Base-by-base conservation (phyloP, 176 grass and related monocot species). In the Pharus latifolius region DNA sequence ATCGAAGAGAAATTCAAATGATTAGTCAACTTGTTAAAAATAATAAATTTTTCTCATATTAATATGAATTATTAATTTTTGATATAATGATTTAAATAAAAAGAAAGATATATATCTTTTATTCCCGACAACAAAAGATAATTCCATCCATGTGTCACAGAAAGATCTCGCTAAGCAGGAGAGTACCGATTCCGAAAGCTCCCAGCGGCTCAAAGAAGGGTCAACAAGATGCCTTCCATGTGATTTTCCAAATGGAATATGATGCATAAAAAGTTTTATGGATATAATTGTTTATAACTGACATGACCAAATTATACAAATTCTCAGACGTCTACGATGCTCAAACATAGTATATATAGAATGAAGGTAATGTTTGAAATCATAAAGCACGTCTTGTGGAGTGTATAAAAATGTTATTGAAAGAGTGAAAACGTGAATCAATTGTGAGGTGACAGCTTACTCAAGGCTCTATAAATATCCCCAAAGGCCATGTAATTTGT, bases 391-490 rank as follows among this genome's bases (percentile, higher is more conserved):
- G 80, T 75, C 70, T 31, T 75, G 26, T n/a, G 0, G 31, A 45
- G 70, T 45, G 37, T 12, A n/a, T 51, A 45, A 34, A 6, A 65
- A 43, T 69, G 29, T 13, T 71, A 34, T 74, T 19, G 46, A 37
- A 49, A 27, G 26, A 61, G 49, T 41, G 33, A 49, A 46, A 80
- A 75, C 19, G 56, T 13, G 76, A 75, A 75, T 48, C 47, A 80
- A 63, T 63, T 54, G 38, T 41, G 54, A 32, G 49, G 33, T 44
- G 50, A 6, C 51, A 63, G 56, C 47, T 29, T 51, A 10, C 28
- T 65, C 32, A 29, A 27, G 17, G 37, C 60, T 31, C 38, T 85
- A 80, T 85, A 85, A 63, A 70, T 85, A 85, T 37, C 18, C 30
- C 49, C 13, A 0, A 49, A 63, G 42, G 68, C 70, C n/a, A 19